Conservation (phyloP, 371 early-diverging fungal genomes). For the Lichtheimia ornata region DNA sequence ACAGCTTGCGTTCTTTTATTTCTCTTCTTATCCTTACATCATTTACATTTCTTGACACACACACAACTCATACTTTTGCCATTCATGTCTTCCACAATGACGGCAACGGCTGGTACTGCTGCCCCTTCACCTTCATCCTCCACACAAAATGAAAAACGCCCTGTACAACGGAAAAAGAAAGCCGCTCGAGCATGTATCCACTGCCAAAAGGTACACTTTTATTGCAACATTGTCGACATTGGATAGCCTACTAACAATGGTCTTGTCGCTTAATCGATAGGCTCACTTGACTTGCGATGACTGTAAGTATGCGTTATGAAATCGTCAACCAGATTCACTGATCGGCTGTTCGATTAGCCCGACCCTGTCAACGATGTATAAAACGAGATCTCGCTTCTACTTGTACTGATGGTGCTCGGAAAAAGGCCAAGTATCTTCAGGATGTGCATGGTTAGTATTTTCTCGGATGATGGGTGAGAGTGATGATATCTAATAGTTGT, state of each 20-base stretch:
- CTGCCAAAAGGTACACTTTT: slow-evolving; percentile 31
- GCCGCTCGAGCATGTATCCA: slow-evolving; percentile 35
- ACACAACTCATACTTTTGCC: too few species aligned
- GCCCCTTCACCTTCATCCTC: slow-evolving; percentile 4
- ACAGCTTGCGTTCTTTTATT: too few species aligned
- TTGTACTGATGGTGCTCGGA: slow-evolving; percentile 33
- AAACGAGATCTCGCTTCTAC: slow-evolving; percentile 32
- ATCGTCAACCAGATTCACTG: background rate
- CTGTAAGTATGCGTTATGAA: slow-evolving; percentile 17
- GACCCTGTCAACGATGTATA: slow-evolving; percentile 38
- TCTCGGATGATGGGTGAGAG: background rate
- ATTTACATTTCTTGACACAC: too few species aligned
- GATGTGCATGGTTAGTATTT: slow-evolving; percentile 35
- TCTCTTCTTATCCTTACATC: too few species aligned
- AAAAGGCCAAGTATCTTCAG: slow-evolving; percentile 79
- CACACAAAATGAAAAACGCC: background rate
- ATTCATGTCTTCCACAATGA: slow-evolving; percentile 5
- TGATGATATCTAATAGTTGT: too few species aligned
- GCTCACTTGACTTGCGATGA: slow-evolving; percentile 40
- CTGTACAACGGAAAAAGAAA: slow-evolving; percentile 27
- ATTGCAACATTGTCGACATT: background rate
- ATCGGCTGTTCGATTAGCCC: slow-evolving; percentile 20
- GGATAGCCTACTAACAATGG: background rate
- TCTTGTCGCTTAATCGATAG: slow-evolving; percentile 11
- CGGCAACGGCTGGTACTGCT: slow-evolving; percentile 3